A percentile compares a stretch with the other conserved stretches of the same genome.
Conservation (phyloP, 1,139 yeast species). For the Hemisphaericaspora xylofermentans region DNA sequence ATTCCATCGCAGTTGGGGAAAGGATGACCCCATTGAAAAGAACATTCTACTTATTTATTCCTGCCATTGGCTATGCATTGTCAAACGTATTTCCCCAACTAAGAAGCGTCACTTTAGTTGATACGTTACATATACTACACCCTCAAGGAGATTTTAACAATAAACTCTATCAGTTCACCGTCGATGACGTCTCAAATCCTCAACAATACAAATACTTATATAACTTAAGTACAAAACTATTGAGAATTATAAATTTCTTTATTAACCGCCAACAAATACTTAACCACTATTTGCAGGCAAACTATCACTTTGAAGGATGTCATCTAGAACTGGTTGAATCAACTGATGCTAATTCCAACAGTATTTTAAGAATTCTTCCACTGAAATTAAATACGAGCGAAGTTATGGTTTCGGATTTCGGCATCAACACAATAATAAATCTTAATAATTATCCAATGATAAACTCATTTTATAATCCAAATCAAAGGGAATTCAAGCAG, state of each 20-base stretch:
- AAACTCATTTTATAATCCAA: conserved; percentile 7
- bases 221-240: conserved; percentile 20
- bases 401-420: conserved; percentile 21
- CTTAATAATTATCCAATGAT: conserved; percentile 26
- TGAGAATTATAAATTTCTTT: conserved; percentile 30
- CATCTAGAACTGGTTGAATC: conserved; percentile 16
- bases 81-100: conserved; percentile 35
- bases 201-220: conserved; percentile 21
- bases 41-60: conserved; percentile 34
- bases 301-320: conserved; percentile 12
- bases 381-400: conserved; percentile 25
- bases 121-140: conserved; percentile 31
- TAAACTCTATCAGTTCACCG: conserved; percentile 21
- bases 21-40: conserved; percentile 31
- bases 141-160: conserved; percentile 33
- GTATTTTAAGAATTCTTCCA: conserved; percentile 25
- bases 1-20: conserved; percentile 30
- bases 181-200: conserved; percentile 16
- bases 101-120: conserved; percentile 35
- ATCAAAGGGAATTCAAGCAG: conserved; percentile 6
- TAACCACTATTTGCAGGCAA: conserved; percentile 21
- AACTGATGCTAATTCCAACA: conserved; percentile 14
- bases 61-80: conserved; percentile 36
- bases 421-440: conserved; percentile 17
- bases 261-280: conserved; percentile 27